Evolutionary conservation across 2,329 filamentous ascomycete genomes (phyloP).

Genomic region (Dendryphion nanum): DNA sequence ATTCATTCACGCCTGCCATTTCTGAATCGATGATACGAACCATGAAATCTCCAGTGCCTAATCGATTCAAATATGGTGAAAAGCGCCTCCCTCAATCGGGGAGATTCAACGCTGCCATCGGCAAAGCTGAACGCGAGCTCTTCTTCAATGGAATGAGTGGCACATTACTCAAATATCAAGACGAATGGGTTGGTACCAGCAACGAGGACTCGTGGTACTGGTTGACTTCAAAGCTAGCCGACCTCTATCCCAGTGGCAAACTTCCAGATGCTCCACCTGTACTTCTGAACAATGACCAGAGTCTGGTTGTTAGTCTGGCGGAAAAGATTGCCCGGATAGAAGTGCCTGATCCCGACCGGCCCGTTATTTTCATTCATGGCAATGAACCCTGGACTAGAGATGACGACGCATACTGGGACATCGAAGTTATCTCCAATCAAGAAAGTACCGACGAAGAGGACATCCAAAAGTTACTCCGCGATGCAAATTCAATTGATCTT

Average conservation of each 20-base stretch:
- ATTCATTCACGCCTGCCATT: too few species aligned
- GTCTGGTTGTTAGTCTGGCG: conserved; percentile 20
- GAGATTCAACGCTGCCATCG: conserved; percentile 6
- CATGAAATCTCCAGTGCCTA: too few species aligned
- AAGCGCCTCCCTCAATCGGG: conserved; percentile 1
- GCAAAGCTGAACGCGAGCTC: conserved; percentile 17
- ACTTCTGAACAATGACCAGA: neutral
- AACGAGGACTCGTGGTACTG: conserved; percentile 14
- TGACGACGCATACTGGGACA: conserved; percentile 24
- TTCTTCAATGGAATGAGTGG: conserved; percentile 9
- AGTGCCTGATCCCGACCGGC: conserved; percentile 1
- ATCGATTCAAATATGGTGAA: conserved; percentile 23
- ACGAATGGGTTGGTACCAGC: conserved; percentile 14
- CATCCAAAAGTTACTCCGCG: too few species aligned
- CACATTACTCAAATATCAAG: conserved; percentile 9
- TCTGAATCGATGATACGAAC: too few species aligned
- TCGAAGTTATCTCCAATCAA: too few species aligned
- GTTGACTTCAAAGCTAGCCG: conserved; percentile 10
- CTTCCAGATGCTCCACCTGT: conserved; percentile 21
- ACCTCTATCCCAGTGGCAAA: conserved; percentile 17
- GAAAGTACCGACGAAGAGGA: too few species aligned
- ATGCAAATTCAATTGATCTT: too few species aligned
- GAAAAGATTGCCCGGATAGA: conserved; percentile 22
- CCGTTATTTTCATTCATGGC: conserved; percentile 11
- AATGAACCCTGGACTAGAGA: conserved; percentile 26